phyloP scores from a whole-genome alignment of 169 alveolate species.

The Condylostoma magnum region DNA sequence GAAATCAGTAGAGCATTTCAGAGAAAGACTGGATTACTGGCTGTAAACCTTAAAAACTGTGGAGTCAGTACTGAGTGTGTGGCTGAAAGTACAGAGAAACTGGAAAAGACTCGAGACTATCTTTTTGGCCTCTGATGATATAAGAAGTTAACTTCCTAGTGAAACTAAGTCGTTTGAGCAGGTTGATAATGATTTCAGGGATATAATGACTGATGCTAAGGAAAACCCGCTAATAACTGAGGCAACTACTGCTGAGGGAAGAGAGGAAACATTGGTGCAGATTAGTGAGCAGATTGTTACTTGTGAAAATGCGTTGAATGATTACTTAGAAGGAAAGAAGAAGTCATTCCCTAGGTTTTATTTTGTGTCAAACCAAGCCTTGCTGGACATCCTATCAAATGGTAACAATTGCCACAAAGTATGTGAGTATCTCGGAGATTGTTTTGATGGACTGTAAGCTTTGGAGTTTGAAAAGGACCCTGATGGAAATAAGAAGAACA shows the following conservation, averaged over 20 bases:
- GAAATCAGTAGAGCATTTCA: slow-evolving; percentile 86
- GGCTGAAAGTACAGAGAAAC: slow-evolving; percentile 93
- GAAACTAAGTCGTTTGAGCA: slow-evolving; percentile 92
- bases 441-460: slow-evolving; percentile 90
- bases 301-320: slow-evolving; percentile 95
- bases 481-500: slow-evolving; percentile 46
- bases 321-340: slow-evolving; percentile 94
- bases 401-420: slow-evolving; percentile 93
- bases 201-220: slow-evolving; percentile 90
- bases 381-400: slow-evolving; percentile 92
- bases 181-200: slow-evolving; percentile 93
- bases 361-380: slow-evolving; percentile 94
- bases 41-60: slow-evolving; percentile 85
- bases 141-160: slow-evolving; percentile 93
- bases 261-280: slow-evolving; percentile 83
- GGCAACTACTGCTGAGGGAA: slow-evolving; percentile 91
- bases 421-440: slow-evolving; percentile 90
- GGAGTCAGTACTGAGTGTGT: slow-evolving; percentile 89
- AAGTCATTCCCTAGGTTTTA: slow-evolving; percentile 96
- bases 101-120: slow-evolving; percentile 94
- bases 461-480: slow-evolving; percentile 76
- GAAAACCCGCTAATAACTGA: slow-evolving; percentile 88
- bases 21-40: slow-evolving; percentile 72
- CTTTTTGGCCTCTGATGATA: slow-evolving; percentile 95
- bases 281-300: slow-evolving; percentile 87